Percentiles rank a stretch among this genome's conserved stretches.
Conservation (phyloP, 345 rosid genomes). For the Ricinus communis region DNA sequence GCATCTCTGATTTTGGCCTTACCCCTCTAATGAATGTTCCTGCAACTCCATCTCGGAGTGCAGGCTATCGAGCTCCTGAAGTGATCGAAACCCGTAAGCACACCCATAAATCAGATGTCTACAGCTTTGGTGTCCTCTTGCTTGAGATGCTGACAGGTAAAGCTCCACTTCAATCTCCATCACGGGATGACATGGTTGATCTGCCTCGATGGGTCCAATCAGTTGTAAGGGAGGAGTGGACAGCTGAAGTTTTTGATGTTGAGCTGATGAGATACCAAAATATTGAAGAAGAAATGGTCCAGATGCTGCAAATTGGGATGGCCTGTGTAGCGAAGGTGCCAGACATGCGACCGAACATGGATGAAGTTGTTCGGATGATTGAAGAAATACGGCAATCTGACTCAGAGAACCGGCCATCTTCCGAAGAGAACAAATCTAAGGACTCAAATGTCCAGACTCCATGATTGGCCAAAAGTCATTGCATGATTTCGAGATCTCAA, state of each 20-base stretch:
- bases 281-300: slow-evolving; percentile 85
- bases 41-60: slow-evolving; percentile 50
- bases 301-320: slow-evolving; percentile 77
- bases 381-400: slow-evolving; percentile 77
- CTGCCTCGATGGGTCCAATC: slow-evolving; percentile 93
- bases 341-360: slow-evolving; percentile 69
- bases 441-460: slow-evolving; percentile 76
- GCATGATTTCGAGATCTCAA: slow-evolving; percentile 7
- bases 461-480: slow-evolving; percentile 26
- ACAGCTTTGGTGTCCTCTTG: slow-evolving; percentile 73
- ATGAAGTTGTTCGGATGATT: slow-evolving; percentile 76
- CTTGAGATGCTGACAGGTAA: slow-evolving; percentile 84
- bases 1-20: slow-evolving; percentile 70
- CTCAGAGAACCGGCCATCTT: slow-evolving; percentile 76
- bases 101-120: slow-evolving; percentile 67
- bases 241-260: slow-evolving; percentile 82
- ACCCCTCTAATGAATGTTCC: slow-evolving; percentile 67
- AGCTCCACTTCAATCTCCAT: slow-evolving; percentile 68
- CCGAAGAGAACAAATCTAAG: slow-evolving; percentile 73
- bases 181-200: slow-evolving; percentile 69
- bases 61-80: slow-evolving; percentile 80
- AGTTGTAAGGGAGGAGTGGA: slow-evolving; percentile 90
- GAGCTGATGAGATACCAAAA: slow-evolving; percentile 76
- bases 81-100: slow-evolving; percentile 72
- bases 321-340: slow-evolving; percentile 67